phyloP scores from a whole-genome alignment of 140 eudicot species.

The Senecio squalidus region DNA sequence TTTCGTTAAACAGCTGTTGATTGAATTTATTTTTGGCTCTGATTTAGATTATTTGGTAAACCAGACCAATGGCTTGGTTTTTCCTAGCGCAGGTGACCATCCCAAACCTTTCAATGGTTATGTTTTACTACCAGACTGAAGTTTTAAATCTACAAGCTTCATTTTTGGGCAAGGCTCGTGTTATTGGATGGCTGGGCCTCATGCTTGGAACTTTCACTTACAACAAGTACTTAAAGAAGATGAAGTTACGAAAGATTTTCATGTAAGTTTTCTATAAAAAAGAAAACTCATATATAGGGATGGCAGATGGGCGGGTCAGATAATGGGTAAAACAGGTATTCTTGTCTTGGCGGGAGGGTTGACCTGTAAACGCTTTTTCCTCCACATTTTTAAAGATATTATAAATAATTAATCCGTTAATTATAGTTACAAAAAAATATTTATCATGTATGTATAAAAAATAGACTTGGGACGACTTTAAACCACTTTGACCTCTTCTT shows the following conservation, averaged over 20 bases:
- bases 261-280: constrained; percentile 57
- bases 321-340: too few species aligned
- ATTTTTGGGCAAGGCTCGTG: constrained; percentile 78
- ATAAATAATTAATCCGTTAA: too few species aligned
- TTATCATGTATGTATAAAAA: too few species aligned
- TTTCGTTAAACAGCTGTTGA: too few species aligned
- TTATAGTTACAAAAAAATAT: too few species aligned
- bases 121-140: constrained; percentile 88
- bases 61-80: constrained; percentile 97
- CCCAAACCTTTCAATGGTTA: constrained; percentile 79
- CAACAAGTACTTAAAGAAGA: constrained; percentile 70
- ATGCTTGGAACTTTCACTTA: constrained; percentile 84
- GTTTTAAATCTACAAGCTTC: constrained; percentile 74
- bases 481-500: too few species aligned
- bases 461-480: too few species aligned
- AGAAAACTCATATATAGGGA: neutral
- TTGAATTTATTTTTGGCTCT: neutral
- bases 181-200: constrained; percentile 90
- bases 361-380: too few species aligned
- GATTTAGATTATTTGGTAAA: constrained; percentile 24
- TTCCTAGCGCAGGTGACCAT: constrained; percentile 76
- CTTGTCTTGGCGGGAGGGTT: too few species aligned
- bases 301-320: too few species aligned
- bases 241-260: constrained; percentile 69
- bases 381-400: too few species aligned